Conservation (phyloP, 1,284 basidiomycete genomes). For the Cryptococcus deneoformans region DNA sequence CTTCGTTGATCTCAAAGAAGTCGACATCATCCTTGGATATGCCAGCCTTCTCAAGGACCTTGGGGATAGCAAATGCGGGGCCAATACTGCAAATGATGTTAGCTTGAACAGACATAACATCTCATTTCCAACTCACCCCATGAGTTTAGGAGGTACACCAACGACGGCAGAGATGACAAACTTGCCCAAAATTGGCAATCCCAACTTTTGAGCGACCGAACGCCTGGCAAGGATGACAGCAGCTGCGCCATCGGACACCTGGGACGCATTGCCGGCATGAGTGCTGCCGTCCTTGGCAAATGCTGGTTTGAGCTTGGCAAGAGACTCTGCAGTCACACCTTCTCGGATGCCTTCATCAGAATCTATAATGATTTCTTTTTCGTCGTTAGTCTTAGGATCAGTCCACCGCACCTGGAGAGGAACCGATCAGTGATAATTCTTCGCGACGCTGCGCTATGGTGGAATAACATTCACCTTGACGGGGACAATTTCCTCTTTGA, state of each 20-base stretch:
- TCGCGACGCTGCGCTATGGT: not conserved
- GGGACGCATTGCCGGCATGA: constrained; percentile 88
- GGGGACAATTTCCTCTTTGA: constrained; percentile 88
- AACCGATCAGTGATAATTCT: not conserved
- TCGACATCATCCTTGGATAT: constrained; percentile 75
- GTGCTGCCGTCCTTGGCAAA: constrained; percentile 87
- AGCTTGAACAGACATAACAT: constrained; percentile 4
- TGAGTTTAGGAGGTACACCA: constrained; percentile 80
- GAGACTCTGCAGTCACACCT: constrained; percentile 82
- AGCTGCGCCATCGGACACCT: constrained; percentile 96
- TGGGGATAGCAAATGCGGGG: constrained; percentile 88
- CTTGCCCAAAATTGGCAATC: constrained; percentile 90
- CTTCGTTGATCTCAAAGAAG: constrained; percentile 81
- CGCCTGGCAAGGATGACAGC: constrained; percentile 87
- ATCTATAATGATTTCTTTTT: constrained; percentile 74
- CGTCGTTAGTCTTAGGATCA: constrained; percentile 83
- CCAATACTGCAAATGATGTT: constrained; percentile 57
- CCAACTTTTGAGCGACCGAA: constrained; percentile 80
- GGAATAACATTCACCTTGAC: constrained; percentile 56
- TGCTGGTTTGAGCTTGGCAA: constrained; percentile 90
- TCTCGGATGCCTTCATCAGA: constrained; percentile 88
- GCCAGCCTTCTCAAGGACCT: constrained; percentile 69
- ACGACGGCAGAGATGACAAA: constrained; percentile 74
- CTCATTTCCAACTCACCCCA: constrained; percentile 57
- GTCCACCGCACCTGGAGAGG: constrained; percentile 58